phyloP scores from a whole-genome alignment of 371 early-diverging fungal species.

The Homolaphlyctis polyrhiza region DNA sequence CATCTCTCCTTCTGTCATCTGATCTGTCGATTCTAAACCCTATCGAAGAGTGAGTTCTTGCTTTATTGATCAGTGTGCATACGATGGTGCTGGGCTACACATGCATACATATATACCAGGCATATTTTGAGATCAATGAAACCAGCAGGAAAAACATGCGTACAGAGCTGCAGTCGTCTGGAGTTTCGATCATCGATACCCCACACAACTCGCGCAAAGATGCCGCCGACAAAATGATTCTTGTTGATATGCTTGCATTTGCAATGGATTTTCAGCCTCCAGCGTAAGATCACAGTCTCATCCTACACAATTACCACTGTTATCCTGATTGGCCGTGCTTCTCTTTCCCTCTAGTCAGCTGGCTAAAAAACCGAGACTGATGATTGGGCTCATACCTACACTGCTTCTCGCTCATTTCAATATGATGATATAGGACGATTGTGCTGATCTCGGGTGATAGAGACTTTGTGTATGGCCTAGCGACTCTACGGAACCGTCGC shows the following conservation, averaged over 20 bases:
- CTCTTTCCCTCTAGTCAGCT: no score
- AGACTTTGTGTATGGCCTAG: conserved; percentile 21
- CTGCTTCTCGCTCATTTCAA: not conserved
- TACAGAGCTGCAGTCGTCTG: conserved; percentile 16
- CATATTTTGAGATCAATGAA: conserved; percentile 15
- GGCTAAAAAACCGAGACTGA: no score
- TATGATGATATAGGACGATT: conserved; percentile 11
- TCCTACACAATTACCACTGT: no score
- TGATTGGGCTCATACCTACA: no score
- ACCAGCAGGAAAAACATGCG: conserved; percentile 10
- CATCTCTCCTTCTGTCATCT: not conserved
- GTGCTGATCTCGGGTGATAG: conserved; percentile 21
- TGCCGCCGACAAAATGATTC: conserved; percentile 25
- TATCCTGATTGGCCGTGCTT: no score
- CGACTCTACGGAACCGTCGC: conserved; percentile 14
- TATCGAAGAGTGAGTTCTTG: not conserved
- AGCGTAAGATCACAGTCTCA: no score
- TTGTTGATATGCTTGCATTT: conserved; percentile 20
- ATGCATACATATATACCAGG: conserved; percentile 5
- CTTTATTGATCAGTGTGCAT: not conserved
- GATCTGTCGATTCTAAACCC: no score
- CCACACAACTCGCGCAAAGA: conserved; percentile 20
- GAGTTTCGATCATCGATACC: conserved; percentile 14
- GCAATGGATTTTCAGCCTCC: conserved; percentile 18
- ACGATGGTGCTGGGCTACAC: not conserved